Evolutionary conservation across 495 filamentous ascomycete species (phyloP), one percentile per base, ranked within the genome.

Genomic region (Platismatia glauca): DNA sequence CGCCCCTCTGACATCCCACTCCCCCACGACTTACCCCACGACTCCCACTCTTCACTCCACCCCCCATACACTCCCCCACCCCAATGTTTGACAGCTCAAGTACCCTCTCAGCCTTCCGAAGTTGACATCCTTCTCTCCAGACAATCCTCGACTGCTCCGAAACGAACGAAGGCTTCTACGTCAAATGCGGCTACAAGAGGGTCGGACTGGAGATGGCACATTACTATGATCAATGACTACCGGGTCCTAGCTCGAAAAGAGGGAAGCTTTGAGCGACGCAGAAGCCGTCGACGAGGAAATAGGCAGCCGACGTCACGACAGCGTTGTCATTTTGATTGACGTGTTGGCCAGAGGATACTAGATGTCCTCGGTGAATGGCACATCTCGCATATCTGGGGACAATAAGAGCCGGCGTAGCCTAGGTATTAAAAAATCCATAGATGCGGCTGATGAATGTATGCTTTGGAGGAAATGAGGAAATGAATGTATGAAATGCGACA

Each of bases 121-220:
- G 59, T 52, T 62, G 34, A 62, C 38, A 24, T 31, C 8, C 8
- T 33, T 59, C 39, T 38, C n/a, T 66, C 35, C 58, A 85, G 84
- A 82, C 78, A 33, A 90, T 90, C 59, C 79, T 90, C 34, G 88
- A 90, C 65, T 90, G 87, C 72, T 86, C 83, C 12, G 86, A 90
- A 71, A 76, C 88, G 67, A 98, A 98, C 73, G 91, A 96, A 76
- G 94, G 91, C 20, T 98, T 98, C 79, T 98, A 98, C 73, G 84
- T 96, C 67, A 98, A 98, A 82, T 98, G 94, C 72, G 95, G 93
- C 50, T 97, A 95, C 74, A 89, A 90, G 75, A 79, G 91, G 55
- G 95, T 91, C 31, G 94, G 94, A 12, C 75, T 97, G 58, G 90
- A 98, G 75, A 98, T 98, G 94, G 94, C 91, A 50, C 91, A 96